Base-by-base conservation (phyloP, 1,284 basidiomycete species). In the Sanghuangporus sanghuang region DNA sequence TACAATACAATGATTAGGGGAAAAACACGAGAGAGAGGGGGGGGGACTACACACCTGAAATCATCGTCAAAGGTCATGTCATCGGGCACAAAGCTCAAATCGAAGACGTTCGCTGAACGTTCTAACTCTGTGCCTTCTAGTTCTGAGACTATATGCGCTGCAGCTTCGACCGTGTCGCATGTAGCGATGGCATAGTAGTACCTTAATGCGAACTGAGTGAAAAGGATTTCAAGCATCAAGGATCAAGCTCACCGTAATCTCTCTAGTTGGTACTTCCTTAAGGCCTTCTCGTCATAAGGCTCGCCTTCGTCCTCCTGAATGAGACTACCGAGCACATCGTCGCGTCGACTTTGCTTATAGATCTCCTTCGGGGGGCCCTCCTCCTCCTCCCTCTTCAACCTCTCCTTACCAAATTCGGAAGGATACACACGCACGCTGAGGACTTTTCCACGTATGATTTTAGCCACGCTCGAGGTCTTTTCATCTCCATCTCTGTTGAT, bases 141-240 rank as follows among this genome's bases (percentile, higher is more conserved):
- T 73, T 98, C 95, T 59, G 84, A 77, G 74, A 92, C 92, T 16
- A 97, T 85, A 72, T 95, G 89, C 6, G 85, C 81, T 1, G 96
- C 94, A 2, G 94, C 84, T 39, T 87, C 81, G 5, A 85, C 79
- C 7, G 87, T 85, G 71, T 96, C 92, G 73, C 95, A 98, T 54
- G 93, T 93, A 0, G 95, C 89, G 54, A 99, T 85, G 6, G 97
- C 97, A 76, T 99, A 99, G 74, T 95, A 98, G 77, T 98, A 99
- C 65, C 94, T 95, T 71, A 36, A 48, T 64, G 59, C 35, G 44
- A 54, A 44, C 50, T 48, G 56, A 48, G 49, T 9, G 57, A 57
- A 27, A 40, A 64, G 64, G 42, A 56, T 36, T 32, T 36, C 9
- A n/a, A 35, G 52, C 3, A 27, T 23, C 27, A 27, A 21, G 9